Conservation (phyloP, 1,284 basidiomycete genomes). For the Moniliophthora roreri region DNA sequence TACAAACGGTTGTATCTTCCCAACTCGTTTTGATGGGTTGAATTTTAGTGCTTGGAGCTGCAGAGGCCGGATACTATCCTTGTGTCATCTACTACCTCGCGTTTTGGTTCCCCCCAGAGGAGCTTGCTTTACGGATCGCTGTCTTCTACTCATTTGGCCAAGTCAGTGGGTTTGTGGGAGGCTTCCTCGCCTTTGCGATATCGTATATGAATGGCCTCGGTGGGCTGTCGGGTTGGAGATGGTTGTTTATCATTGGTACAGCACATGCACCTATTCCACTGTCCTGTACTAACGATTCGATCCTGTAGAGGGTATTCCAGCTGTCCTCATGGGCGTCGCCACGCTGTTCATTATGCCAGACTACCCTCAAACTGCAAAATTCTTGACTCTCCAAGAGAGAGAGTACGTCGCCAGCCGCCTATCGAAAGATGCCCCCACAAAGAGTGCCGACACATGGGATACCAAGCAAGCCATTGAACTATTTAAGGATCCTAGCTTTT, state of each 20-base stretch:
- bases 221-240: slow-evolving; percentile 19
- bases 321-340: slow-evolving; percentile 17
- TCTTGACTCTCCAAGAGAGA: slow-evolving; percentile 16
- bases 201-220: slow-evolving; percentile 17
- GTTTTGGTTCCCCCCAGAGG: slow-evolving; percentile 22
- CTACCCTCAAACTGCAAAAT: slow-evolving; percentile 20
- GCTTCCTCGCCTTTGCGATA: slow-evolving; percentile 21
- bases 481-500: slow-evolving; percentile 20
- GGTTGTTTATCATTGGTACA: slow-evolving; percentile 19
- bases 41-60: slow-evolving; percentile 14
- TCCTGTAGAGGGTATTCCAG: slow-evolving; percentile 18
- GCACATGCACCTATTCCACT: neutral
- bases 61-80: slow-evolving; percentile 23
- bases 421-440: slow-evolving; percentile 16
- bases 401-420: slow-evolving; percentile 15
- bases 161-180: slow-evolving; percentile 20
- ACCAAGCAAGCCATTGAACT: slow-evolving; percentile 7
- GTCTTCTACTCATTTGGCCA: slow-evolving; percentile 19
- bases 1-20: neutral
- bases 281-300: neutral
- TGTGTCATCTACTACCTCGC: slow-evolving; percentile 20
- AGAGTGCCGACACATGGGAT: slow-evolving; percentile 18
- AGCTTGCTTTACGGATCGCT: slow-evolving; percentile 19
- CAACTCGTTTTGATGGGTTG: neutral
- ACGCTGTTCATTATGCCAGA: slow-evolving; percentile 20